phyloP scores from a whole-genome alignment of 768 basidiomycete species.

The Filobasidium floriforme region DNA sequence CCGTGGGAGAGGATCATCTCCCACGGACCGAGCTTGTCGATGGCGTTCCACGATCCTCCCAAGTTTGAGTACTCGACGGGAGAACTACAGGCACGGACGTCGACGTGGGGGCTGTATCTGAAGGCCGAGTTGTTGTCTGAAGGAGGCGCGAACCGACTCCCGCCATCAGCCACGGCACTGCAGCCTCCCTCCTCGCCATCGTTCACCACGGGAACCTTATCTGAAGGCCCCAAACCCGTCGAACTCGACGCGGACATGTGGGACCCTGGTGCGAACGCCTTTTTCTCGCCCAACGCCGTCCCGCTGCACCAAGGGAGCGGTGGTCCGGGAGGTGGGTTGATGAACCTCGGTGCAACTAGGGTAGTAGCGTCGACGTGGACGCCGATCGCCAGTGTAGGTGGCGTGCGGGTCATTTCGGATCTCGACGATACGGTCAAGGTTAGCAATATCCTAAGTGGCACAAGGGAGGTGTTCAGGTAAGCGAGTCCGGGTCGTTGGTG shows the following conservation, averaged over 20 bases:
- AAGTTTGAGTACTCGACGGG: not conserved
- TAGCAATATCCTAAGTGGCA: slow-evolving; percentile 69
- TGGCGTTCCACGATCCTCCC: slow-evolving; percentile 54
- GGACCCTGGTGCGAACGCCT: slow-evolving; percentile 17
- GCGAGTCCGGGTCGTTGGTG: not conserved
- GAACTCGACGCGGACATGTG: slow-evolving; percentile 20
- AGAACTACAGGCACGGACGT: not conserved
- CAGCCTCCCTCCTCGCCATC: slow-evolving; percentile 6
- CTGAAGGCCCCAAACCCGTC: slow-evolving; percentile 19
- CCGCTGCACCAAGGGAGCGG: slow-evolving; percentile 18
- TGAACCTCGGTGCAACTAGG: slow-evolving; percentile 15
- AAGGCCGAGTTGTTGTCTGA: slow-evolving; percentile 15
- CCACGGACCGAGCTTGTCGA: slow-evolving; percentile 55
- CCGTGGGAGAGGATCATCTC: slow-evolving; percentile 62
- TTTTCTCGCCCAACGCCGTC: slow-evolving; percentile 23
- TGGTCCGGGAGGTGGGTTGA: slow-evolving; percentile 14
- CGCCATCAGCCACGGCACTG: slow-evolving; percentile 15
- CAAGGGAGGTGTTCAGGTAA: slow-evolving; percentile 65
- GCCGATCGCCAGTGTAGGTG: slow-evolving; percentile 22
- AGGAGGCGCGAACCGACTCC: slow-evolving; percentile 17
- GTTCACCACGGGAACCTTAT: not conserved
- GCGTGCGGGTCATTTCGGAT: slow-evolving; percentile 75
- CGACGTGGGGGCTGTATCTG: slow-evolving; percentile 21
- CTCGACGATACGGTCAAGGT: slow-evolving; percentile 88
- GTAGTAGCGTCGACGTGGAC: slow-evolving; percentile 20